A percentile compares a stretch with the other conserved stretches of the same genome.
phyloP scores from a whole-genome alignment of 371 early-diverging fungal genomes.

The Circinella minor region DNA sequence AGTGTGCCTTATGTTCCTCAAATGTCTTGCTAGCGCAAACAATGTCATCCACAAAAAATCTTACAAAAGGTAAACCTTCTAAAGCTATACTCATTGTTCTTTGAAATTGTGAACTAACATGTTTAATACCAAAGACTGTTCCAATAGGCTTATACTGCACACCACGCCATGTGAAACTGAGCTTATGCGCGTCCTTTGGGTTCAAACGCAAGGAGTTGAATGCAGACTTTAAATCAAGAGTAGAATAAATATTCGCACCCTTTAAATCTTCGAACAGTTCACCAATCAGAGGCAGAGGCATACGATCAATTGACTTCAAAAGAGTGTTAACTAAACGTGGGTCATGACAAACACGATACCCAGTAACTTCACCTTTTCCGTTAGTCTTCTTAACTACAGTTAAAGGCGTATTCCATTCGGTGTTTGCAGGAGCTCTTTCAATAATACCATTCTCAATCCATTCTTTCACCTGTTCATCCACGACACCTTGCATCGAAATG shows the following conservation, averaged over 20 bases:
- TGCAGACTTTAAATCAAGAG: conserved; percentile 6
- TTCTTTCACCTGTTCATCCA: conserved; percentile 7
- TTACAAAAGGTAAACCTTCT: not conserved
- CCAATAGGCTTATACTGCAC: not conserved
- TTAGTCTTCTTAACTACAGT: conserved; percentile 10
- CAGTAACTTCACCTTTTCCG: not conserved
- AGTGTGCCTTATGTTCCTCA: conserved; percentile 17
- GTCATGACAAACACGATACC: not conserved
- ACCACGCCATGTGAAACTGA: not conserved
- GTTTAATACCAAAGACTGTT: not conserved
- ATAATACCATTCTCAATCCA: conserved; percentile 13
- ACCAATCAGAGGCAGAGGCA: conserved; percentile 1
- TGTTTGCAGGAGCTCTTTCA: conserved; percentile 13
- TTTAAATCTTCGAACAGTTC: not conserved
- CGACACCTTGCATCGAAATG: not conserved
- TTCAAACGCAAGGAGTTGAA: conserved; percentile 1
- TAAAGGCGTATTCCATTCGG: conserved; percentile 25
- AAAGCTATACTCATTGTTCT: not conserved
- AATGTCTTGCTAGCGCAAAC: conserved; percentile 7
- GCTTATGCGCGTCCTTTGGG: not conserved
- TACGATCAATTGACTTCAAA: not conserved
- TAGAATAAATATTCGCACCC: not conserved
- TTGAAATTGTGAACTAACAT: not conserved
- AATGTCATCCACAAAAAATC: conserved; percentile 16
- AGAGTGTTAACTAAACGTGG: not conserved